Evolutionary conservation across 139 green algal genomes (phyloP), one percentile per base, ranked within the genome.

Genomic region (Desmodesmus armatus): DNA sequence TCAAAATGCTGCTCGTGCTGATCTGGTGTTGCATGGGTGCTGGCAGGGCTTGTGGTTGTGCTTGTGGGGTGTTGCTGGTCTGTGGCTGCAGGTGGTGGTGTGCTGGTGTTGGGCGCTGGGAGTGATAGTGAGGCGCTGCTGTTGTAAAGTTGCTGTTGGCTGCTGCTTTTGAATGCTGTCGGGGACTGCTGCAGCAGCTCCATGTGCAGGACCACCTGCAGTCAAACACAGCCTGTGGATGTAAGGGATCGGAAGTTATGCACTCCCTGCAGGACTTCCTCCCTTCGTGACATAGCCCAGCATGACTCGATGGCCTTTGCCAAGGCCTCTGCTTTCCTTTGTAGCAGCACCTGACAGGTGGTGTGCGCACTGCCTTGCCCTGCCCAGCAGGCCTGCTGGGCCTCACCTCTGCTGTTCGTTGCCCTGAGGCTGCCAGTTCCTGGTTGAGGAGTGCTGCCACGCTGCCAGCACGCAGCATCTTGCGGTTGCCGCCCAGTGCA

Each of bases 401-500:
- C 1, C 76, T 37, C 23, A 77, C 78, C 78, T 84, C 31, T 51
- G 78, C 78, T 39, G 62, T 49, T 43, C 33, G 65, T 41, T 49
- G 37, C 9, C 67, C 67, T 21, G 37, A 69, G 35, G 49, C 37
- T 51, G 6, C 72, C 41, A 19, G 39, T 23, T 81, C 31, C 82
- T 94, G 79, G 80, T 89, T 93, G n/a, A 96, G 78, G 37, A 96
- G 83, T 0, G 82, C 73, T 5, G 41, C 80, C 41, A 93, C 74
- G 31, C 60, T 91, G 5, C 73, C 74, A 4, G 89, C 89, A 0
- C 93, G 87, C 73, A 96, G 80, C 87, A 96, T 93, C 31, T 84
- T 78, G 23, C 71, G 84, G 77, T 89, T 94, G 78, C 92, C 93
- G 0, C 92, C 92, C 66, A 96, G 83, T 0, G 87, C 92, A 85